Percentiles rank a stretch among this genome's conserved stretches.
Conservation (phyloP, 257 asterid species). For the Scutellaria barbata region DNA sequence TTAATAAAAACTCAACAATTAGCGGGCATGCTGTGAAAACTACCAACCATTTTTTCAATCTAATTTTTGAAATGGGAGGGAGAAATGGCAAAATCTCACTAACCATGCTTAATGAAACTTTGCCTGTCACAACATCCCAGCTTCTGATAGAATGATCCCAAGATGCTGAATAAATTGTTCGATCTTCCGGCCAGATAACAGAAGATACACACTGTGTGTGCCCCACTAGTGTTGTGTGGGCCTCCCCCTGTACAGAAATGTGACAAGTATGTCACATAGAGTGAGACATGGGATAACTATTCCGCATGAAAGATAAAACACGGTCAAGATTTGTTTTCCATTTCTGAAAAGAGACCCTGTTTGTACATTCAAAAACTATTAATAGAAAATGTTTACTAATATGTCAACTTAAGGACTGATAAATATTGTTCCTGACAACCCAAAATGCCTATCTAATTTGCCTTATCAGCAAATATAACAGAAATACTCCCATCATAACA, state of each 20-base stretch:
- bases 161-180: slow-evolving; percentile 79
- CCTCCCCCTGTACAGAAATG: slow-evolving; percentile 67
- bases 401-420: not conserved
- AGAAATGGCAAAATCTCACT: slow-evolving; percentile 32
- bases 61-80: not conserved
- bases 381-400: not conserved
- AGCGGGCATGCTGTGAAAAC: slow-evolving; percentile 10
- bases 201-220: slow-evolving; percentile 94
- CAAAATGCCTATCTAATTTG: slow-evolving; percentile 7
- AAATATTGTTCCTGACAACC: slow-evolving; percentile 9
- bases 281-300: slow-evolving; percentile 17
- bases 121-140: slow-evolving; percentile 96
- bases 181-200: slow-evolving; percentile 77
- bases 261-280: slow-evolving; percentile 28
- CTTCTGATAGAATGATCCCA: slow-evolving; percentile 96
- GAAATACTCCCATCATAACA: not conserved
- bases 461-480: slow-evolving; percentile 13
- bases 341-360: slow-evolving; percentile 2
- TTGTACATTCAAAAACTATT: slow-evolving; percentile 1
- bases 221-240: slow-evolving; percentile 78
- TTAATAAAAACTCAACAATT: slow-evolving; percentile 11
- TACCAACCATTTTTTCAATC: slow-evolving; percentile 6
- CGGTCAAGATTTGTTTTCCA: not conserved
- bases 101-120: slow-evolving; percentile 70
- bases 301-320: slow-evolving; percentile 12